Conservation (phyloP, 768 basidiomycete genomes). For the Ramaria rubella region DNA sequence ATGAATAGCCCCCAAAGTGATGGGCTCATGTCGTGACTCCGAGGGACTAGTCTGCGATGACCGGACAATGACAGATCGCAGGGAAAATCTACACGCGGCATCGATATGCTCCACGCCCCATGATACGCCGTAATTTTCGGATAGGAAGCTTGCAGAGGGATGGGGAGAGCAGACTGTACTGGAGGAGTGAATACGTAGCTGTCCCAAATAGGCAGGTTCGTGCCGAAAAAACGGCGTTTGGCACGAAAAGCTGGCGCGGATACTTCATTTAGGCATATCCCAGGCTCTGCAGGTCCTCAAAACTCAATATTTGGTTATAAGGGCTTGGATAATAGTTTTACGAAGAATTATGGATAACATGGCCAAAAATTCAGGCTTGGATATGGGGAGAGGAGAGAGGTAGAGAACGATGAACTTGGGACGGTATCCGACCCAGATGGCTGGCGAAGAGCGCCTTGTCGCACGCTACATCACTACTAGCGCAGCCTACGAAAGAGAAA, state of each 20-base stretch:
- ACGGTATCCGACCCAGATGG: too few species aligned
- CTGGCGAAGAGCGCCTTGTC: too few species aligned
- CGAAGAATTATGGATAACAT: background rate
- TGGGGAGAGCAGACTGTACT: background rate
- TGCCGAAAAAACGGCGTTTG: background rate
- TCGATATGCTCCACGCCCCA: background rate
- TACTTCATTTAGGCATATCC: background rate
- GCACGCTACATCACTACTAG: too few species aligned
- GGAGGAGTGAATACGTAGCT: background rate
- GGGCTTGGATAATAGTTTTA: background rate
- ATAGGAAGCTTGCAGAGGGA: background rate
- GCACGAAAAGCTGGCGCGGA: background rate
- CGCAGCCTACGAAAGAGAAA: too few species aligned
- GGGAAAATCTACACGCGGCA: background rate
- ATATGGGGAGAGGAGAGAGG: too few species aligned
- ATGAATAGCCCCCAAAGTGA: too few species aligned
- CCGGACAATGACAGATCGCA: background rate
- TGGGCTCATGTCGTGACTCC: too few species aligned
- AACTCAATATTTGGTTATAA: too few species aligned
- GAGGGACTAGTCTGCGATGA: too few species aligned
- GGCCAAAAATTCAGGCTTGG: conserved; percentile 3
- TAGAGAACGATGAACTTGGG: too few species aligned
- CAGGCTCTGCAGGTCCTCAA: background rate
- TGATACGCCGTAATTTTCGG: background rate
- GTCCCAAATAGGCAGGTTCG: conserved; percentile 4